A percentile compares a stretch with the other conserved stretches of the same genome.
Evolutionary conservation across 495 filamentous ascomycete genomes (phyloP).

Genomic region (Talaromyces nanjingensis): DNA sequence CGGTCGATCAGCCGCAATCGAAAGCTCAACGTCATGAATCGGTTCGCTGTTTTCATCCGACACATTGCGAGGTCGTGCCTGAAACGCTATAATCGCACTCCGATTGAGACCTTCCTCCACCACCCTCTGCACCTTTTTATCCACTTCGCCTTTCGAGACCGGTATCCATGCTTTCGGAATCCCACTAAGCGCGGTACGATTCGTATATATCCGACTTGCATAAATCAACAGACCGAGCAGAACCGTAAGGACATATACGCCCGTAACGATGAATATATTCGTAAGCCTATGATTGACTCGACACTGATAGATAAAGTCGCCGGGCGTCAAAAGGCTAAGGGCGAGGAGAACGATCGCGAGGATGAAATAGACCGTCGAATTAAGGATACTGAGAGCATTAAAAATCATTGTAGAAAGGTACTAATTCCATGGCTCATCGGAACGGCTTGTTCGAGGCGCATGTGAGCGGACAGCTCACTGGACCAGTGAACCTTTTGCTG

Average conservation of each 20-base stretch:
- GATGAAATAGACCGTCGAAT: conserved; percentile 71
- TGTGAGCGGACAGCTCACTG: conserved; percentile 5
- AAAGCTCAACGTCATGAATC: conserved; percentile 23
- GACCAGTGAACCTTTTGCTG: conserved; percentile 2
- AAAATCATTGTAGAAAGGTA: conserved; percentile 32
- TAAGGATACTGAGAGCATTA: conserved; percentile 69
- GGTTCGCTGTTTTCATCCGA: conserved; percentile 24
- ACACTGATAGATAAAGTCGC: conserved; percentile 76
- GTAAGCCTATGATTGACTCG: conserved; percentile 54
- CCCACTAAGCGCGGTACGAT: conserved; percentile 63
- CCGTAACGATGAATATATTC: conserved; percentile 79
- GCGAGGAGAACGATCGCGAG: conserved; percentile 65
- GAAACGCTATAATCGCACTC: conserved; percentile 77
- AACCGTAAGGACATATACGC: conserved; percentile 69
- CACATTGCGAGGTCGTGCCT: conserved; percentile 58
- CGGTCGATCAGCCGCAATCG: conserved; percentile 32
- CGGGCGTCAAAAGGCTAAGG: conserved; percentile 75
- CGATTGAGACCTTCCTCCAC: conserved; percentile 62
- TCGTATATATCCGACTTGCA: conserved; percentile 79
- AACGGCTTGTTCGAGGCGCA: conserved; percentile 4
- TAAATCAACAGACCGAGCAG: conserved; percentile 71
- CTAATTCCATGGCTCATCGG: background rate
- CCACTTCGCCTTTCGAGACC: conserved; percentile 66
- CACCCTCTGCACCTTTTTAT: conserved; percentile 63
- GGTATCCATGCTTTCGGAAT: conserved; percentile 85